A percentile compares a stretch with the other conserved stretches of the same genome.
These are phyloP conservation scores for Collybiopsis confluens DNA, from an alignment of 768 basidiomycete species.

Conservation along the genomic window DNA sequence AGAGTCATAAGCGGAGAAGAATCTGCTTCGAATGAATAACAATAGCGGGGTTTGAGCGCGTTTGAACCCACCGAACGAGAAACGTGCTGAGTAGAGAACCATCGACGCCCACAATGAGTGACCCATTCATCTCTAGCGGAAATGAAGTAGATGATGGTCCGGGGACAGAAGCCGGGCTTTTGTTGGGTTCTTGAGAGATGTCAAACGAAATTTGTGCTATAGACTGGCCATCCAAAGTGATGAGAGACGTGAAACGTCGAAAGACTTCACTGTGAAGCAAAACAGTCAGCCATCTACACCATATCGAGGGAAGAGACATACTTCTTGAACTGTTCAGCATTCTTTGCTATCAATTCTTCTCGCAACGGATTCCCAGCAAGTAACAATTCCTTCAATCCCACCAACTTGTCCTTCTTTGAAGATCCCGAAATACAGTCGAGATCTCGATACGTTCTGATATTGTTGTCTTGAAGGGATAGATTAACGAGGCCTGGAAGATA, in stretches of 20 bases:
- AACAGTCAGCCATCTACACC: neutral
- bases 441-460: slow-evolving; percentile 65
- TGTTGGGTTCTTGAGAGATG: slow-evolving; percentile 50
- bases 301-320: slow-evolving; percentile 26
- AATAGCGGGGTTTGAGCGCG: slow-evolving; percentile 1
- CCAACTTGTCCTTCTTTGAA: slow-evolving; percentile 47
- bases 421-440: slow-evolving; percentile 55
- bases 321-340: slow-evolving; percentile 65
- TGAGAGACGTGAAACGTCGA: slow-evolving; percentile 75
- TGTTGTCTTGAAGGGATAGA: slow-evolving; percentile 77
- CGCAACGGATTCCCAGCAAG: slow-evolving; percentile 74
- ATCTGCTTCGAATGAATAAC: slow-evolving; percentile 41
- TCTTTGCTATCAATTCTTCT: slow-evolving; percentile 52
- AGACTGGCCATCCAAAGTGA: slow-evolving; percentile 80
- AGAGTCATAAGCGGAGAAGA: slow-evolving; percentile 80
- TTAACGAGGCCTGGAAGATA: slow-evolving; percentile 80
- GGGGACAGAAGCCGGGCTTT: slow-evolving; percentile 27
- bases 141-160: slow-evolving; percentile 67
- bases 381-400: slow-evolving; percentile 67
- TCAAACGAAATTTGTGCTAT: slow-evolving; percentile 81
- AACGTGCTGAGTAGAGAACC: slow-evolving; percentile 67
- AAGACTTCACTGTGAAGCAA: slow-evolving; percentile 59
- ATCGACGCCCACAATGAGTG: slow-evolving; percentile 75
- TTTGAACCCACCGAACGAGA: slow-evolving; percentile 59
- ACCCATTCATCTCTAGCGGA: slow-evolving; percentile 68